Percentiles rank a stretch among this genome's conserved stretches.
These are phyloP conservation scores for Lentinula aciculospora DNA, from an alignment of 768 basidiomycete genomes.

Conservation along the genomic window DNA sequence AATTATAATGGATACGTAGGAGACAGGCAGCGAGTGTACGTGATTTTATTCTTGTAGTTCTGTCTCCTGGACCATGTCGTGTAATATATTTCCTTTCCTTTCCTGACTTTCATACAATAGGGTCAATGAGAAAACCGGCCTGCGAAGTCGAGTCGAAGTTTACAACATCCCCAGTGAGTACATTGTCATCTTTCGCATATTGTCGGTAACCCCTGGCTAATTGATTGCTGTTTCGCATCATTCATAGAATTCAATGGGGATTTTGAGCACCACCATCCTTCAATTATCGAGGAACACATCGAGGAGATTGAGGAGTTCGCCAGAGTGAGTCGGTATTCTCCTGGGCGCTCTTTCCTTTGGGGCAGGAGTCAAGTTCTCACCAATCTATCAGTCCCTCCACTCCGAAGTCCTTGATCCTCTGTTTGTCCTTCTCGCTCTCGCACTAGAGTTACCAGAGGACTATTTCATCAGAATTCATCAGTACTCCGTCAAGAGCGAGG, in stretches of 20 bases:
- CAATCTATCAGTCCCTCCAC: conserved; percentile 31
- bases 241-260: conserved; percentile 37
- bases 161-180: conserved; percentile 44
- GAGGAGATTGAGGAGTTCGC: conserved; percentile 42
- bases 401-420: conserved; percentile 41
- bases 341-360: too few relatives aligned
- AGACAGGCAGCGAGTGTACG: conserved; percentile 34
- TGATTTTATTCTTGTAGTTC: not conserved
- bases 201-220: too few relatives aligned
- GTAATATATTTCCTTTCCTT: not conserved
- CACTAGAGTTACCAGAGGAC: conserved; percentile 47
- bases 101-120: conserved; percentile 12
- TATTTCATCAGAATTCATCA: conserved; percentile 40
- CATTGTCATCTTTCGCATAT: too few relatives aligned
- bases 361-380: too few relatives aligned
- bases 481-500: conserved; percentile 41
- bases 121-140: conserved; percentile 27
- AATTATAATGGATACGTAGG: conserved; percentile 46
- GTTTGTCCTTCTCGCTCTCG: conserved; percentile 39
- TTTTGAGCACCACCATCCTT: conserved; percentile 34
- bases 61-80: too few relatives aligned
- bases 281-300: conserved; percentile 28
- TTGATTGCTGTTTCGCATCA: too few relatives aligned
- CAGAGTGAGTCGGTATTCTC: conserved; percentile 16
- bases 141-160: conserved; percentile 39